A percentile compares a stretch with the other conserved stretches of the same genome.
Evolutionary conservation across 129 eudicot genomes (phyloP).

Genomic region (carrot (Daucus carota)): DNA sequence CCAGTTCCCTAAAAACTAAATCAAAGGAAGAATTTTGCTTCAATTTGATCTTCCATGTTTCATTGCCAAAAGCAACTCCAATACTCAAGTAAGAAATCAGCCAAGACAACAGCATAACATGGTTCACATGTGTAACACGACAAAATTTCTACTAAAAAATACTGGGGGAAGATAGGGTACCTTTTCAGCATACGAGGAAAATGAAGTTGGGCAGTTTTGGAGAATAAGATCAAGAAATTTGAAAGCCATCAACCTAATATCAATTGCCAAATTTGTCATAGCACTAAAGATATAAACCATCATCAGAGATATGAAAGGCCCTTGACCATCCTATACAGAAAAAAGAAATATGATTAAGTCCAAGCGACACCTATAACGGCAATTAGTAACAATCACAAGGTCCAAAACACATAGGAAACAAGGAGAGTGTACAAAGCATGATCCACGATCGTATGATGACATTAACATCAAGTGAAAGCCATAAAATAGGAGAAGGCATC

Average conservation of each 20-base stretch:
- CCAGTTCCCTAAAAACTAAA: neutral
- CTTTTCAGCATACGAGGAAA: conserved; percentile 80
- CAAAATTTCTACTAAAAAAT: neutral
- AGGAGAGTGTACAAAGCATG: neutral
- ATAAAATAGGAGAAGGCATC: neutral
- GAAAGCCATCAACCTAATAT: conserved; percentile 90
- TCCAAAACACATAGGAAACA: neutral
- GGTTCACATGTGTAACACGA: neutral
- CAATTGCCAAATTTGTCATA: conserved; percentile 81
- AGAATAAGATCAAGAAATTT: conserved; percentile 75
- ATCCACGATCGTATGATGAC: neutral
- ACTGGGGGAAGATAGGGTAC: conserved; percentile 23
- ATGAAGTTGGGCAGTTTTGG: conserved; percentile 60
- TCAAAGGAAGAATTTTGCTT: neutral
- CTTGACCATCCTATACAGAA: conserved; percentile 73
- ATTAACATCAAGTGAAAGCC: neutral
- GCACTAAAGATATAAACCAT: conserved; percentile 88
- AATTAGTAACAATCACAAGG: conserved; percentile 4
- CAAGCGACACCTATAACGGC: neutral
- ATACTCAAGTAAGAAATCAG: neutral
- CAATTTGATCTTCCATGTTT: neutral
- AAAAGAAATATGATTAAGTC: neutral
- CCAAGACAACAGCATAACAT: conserved; percentile 1
- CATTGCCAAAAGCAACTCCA: neutral
- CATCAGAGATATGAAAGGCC: conserved; percentile 68